Evolutionary conservation across 1,284 basidiomycete species (phyloP).

Genomic region (Irpex sp.): DNA sequence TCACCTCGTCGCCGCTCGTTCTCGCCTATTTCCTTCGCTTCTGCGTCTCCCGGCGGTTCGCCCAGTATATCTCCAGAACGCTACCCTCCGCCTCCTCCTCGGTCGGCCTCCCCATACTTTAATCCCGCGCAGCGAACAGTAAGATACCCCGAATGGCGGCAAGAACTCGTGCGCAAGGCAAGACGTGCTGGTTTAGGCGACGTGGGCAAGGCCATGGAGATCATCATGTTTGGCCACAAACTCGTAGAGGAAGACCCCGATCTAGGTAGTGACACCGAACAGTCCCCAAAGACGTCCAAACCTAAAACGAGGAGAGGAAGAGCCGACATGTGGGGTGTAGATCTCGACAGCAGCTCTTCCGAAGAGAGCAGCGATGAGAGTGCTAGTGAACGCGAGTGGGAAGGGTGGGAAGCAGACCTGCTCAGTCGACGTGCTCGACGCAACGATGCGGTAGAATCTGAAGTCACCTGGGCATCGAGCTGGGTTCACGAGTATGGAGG

Average conservation of each 20-base stretch:
- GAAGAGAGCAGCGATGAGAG: conserved; percentile 32
- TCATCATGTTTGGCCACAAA: conserved; percentile 36
- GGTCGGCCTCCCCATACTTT: conserved; percentile 15
- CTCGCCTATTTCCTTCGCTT: conserved; percentile 14
- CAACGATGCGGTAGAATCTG: not conserved
- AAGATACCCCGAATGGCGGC: conserved; percentile 64
- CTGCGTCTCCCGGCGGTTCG: conserved; percentile 2
- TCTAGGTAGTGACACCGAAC: conserved; percentile 1
- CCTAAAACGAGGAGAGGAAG: conserved; percentile 7
- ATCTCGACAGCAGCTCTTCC: conserved; percentile 16
- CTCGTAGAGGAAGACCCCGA: conserved; percentile 16
- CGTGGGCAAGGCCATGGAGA: conserved; percentile 47
- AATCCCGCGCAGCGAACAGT: conserved; percentile 28
- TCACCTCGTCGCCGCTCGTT: conserved; percentile 11
- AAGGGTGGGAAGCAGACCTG: conserved; percentile 52
- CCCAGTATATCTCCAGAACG: conserved; percentile 10
- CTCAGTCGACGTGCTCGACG: conserved; percentile 25
- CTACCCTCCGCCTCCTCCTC: conserved; percentile 15
- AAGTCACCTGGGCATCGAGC: conserved; percentile 5
- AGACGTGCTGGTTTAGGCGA: conserved; percentile 53
- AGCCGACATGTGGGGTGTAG: conserved; percentile 11
- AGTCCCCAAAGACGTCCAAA: conserved; percentile 1
- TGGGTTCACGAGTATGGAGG: not conserved
- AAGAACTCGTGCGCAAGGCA: conserved; percentile 43
- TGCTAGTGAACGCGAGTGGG: conserved; percentile 56